Evolutionary conservation across 192 early-diverging fungal genomes (phyloP).

Genomic region (Spinellus fusiger): DNA sequence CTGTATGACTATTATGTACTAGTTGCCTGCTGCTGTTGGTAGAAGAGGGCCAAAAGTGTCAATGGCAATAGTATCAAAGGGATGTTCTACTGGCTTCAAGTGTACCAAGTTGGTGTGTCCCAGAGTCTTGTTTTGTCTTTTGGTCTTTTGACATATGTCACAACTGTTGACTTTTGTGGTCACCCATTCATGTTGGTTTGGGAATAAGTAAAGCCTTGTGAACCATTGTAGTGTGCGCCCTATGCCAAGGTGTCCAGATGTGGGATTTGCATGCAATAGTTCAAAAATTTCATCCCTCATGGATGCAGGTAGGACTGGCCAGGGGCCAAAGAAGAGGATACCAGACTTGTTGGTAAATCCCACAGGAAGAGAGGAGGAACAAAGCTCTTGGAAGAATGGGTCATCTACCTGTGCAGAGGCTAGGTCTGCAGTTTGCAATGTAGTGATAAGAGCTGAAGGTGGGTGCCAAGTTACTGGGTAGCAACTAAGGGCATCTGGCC

Average conservation of each 20-base stretch:
- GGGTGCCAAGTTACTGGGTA: not conserved
- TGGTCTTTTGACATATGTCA: not conserved
- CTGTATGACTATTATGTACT: not conserved
- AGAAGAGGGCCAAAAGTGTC: not conserved
- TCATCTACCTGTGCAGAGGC: not conserved
- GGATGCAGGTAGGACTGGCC: not conserved
- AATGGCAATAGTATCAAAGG: not conserved
- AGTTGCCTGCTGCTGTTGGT: not conserved
- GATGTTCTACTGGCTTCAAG: not conserved
- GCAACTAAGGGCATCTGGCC: constrained; percentile 1
- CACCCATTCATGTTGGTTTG: not conserved
- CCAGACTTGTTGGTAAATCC: constrained; percentile 1
- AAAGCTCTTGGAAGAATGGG: not conserved
- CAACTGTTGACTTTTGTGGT: not conserved
- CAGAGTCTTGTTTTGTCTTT: not conserved
- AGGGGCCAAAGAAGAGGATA: constrained; percentile 3
- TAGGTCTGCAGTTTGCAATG: not conserved
- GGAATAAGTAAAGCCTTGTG: not conserved
- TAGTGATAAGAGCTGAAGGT: not conserved
- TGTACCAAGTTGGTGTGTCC: not conserved
- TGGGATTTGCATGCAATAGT: not conserved
- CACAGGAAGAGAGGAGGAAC: not conserved
- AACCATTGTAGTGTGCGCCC: not conserved
- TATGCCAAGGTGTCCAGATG: not conserved
- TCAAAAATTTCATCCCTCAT: not conserved